Base-by-base conservation (phyloP, 2,329 filamentous ascomycete genomes). In the Neopestalotiopsis clavispora region DNA sequence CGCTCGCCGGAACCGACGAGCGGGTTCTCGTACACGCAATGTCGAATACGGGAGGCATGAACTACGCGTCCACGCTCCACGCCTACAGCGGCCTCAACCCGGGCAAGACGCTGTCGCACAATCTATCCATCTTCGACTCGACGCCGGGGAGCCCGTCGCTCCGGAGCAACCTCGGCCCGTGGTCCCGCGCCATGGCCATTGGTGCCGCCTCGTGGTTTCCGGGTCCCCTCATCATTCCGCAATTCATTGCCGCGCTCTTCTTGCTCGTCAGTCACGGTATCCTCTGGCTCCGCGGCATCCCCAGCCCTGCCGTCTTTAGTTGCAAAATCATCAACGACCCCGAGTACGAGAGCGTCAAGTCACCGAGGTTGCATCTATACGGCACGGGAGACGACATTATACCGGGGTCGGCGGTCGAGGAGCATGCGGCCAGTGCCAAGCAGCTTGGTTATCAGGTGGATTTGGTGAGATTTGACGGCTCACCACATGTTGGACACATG, bases 401-500 rank as follows among this genome's bases (percentile, higher is more conserved):
- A 12, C 75, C 79, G 3, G 86, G 83, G 75, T 74, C 85, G 69
- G 88, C 90, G 70, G 84, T 90, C 0, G 86, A 89, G 71, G 79
- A 79, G 14, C 86, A 90, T 72, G 86, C 84, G 0, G 83, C 83
- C 2, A 77, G 83, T 45, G 84, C 87, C 1, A 80, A 75, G 69
- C 73, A 75, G 13, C 80, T 80, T 66, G 89, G 89, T 0, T 90
- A 86, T 71, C 74, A 75, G 28, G 84, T 86, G 1, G 79, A 82
- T 1, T 79, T 82, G 23, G 85, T 87, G 68, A 73, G 85, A 38
- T 92, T 92, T 70, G 83, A 88, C 64, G 86, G 84, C 4, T 89
- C 86, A 64, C 79, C 84, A 1, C 90, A 92, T 76, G 89, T 90
- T 20, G 88, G 87, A 1, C 89, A 91, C 74, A 86, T 91, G 80